Percentiles rank a stretch among this genome's conserved stretches.
Evolutionary conservation across 2,329 filamentous ascomycete species (phyloP).

Genomic region (Trichoderma sp.): DNA sequence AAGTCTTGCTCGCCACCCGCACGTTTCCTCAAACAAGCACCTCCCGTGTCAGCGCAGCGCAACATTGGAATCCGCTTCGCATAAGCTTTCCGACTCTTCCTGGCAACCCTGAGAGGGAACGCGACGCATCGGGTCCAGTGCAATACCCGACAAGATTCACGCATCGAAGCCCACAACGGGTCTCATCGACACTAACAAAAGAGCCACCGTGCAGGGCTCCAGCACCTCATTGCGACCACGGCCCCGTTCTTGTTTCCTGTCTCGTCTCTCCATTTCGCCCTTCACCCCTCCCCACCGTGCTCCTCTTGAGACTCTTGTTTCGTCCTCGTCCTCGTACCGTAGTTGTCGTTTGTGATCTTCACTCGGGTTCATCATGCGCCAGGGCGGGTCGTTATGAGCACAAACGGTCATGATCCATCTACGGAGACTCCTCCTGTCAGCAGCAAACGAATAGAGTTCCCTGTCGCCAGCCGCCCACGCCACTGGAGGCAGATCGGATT

Average conservation of each 20-base stretch:
- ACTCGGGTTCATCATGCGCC: constrained; percentile 31
- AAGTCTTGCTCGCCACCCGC: constrained; percentile 16
- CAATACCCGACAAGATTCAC: constrained; percentile 13
- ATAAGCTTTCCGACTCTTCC: constrained; percentile 19
- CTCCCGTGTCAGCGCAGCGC: constrained; percentile 15
- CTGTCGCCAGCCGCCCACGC: constrained; percentile 11
- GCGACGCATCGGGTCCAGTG: constrained; percentile 8
- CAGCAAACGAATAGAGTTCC: constrained; percentile 21
- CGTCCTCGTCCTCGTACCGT: constrained; percentile 3
- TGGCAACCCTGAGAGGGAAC: neutral
- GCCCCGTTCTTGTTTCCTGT: constrained; percentile 21
- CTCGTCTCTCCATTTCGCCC: constrained; percentile 8
- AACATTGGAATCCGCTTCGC: constrained; percentile 15
- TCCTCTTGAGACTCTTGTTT: constrained; percentile 18
- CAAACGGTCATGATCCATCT: constrained; percentile 32
- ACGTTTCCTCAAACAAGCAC: constrained; percentile 20
- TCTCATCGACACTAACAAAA: constrained; percentile 28
- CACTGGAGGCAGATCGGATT: constrained; percentile 13
- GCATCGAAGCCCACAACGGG: constrained; percentile 19
- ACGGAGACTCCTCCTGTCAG: constrained; percentile 33
- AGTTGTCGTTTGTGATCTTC: constrained; percentile 22
- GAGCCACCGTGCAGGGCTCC: constrained; percentile 24
- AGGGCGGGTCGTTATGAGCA: constrained; percentile 40
- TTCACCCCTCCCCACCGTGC: constrained; percentile 18
- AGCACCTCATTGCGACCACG: constrained; percentile 23